Percentiles rank a stretch among this genome's conserved stretches.
These are phyloP conservation scores for Xanthoceras sorbifolium DNA, from an alignment of 345 rosid species.

Conservation along the genomic window DNA sequence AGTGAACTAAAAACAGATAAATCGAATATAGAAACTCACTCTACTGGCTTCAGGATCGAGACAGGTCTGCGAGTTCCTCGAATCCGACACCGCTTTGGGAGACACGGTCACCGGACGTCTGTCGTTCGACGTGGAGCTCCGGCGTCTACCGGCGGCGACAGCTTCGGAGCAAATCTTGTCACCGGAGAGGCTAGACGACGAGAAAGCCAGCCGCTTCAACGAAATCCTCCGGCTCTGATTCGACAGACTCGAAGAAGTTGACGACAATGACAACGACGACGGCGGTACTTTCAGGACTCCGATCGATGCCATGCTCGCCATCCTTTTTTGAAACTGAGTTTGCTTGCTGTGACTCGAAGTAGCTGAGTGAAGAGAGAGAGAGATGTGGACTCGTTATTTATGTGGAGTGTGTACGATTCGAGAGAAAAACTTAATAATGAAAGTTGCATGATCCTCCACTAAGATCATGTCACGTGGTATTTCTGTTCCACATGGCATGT, in stretches of 20 bases:
- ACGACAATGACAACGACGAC: conserved; percentile 20
- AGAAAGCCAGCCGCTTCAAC: conserved; percentile 45
- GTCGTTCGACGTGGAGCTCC: conserved; percentile 1
- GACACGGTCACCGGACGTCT: conserved; percentile 53
- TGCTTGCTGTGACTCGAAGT: background rate
- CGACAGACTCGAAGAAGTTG: conserved; percentile 23
- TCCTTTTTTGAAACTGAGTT: background rate
- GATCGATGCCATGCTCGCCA: conserved; percentile 60
- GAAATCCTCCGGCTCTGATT: conserved; percentile 11
- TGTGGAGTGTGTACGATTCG: background rate
- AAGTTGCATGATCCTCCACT: background rate
- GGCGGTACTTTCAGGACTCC: conserved; percentile 40
- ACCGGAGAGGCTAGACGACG: conserved; percentile 54
- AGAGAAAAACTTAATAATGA: background rate
- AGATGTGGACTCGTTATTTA: conserved; percentile 1
- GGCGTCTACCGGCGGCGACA: conserved; percentile 9
- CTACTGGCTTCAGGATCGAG: conserved; percentile 98
- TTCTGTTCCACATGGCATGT: background rate
- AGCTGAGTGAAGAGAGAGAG: background rate
- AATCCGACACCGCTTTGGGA: conserved; percentile 91
- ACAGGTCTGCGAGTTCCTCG: conserved; percentile 85
- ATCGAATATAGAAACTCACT: conserved; percentile 39
- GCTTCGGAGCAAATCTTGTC: conserved; percentile 34
- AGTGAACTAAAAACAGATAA: too few relatives aligned
- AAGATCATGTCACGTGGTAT: background rate